Conservation (phyloP, 2,329 filamentous ascomycete genomes). For the Xylogone sp. region DNA sequence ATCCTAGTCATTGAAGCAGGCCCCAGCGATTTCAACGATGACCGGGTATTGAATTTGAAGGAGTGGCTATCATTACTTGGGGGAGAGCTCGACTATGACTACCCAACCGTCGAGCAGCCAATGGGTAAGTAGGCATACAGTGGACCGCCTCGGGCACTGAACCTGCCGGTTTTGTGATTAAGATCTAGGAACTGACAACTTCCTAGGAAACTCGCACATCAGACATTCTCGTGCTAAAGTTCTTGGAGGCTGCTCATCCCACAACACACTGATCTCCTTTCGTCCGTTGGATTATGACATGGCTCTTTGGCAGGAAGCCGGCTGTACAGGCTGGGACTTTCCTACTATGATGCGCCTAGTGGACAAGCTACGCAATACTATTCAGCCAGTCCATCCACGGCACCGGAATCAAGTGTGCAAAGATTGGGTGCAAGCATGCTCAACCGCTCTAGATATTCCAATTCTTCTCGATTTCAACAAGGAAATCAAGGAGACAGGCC, state of each 20-base stretch:
- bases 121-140: constrained; percentile 80
- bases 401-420: constrained; percentile 89
- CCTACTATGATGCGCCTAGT: constrained; percentile 77
- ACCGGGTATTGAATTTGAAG: constrained; percentile 80
- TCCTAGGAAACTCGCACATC: constrained; percentile 79
- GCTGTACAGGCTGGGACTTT: constrained; percentile 84
- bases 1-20: constrained; percentile 84
- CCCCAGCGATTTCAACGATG: constrained; percentile 84
- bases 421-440: constrained; percentile 84
- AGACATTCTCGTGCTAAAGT: constrained; percentile 91
- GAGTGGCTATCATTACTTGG: constrained; percentile 84
- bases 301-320: constrained; percentile 76
- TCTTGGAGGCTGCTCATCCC: constrained; percentile 85
- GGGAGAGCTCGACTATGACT: constrained; percentile 88
- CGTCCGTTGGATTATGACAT: constrained; percentile 86
- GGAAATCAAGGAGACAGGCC: constrained; percentile 70
- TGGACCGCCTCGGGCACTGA: too few relatives aligned
- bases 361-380: constrained; percentile 83
- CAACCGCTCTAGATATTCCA: constrained; percentile 74
- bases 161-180: too few relatives aligned
- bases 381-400: constrained; percentile 80
- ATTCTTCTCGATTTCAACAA: constrained; percentile 83
- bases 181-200: constrained; percentile 5
- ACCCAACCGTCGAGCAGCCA: constrained; percentile 80
- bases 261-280: constrained; percentile 94